phyloP scores from a whole-genome alignment of 1,284 basidiomycete genomes.

The Puccinia triticina region DNA sequence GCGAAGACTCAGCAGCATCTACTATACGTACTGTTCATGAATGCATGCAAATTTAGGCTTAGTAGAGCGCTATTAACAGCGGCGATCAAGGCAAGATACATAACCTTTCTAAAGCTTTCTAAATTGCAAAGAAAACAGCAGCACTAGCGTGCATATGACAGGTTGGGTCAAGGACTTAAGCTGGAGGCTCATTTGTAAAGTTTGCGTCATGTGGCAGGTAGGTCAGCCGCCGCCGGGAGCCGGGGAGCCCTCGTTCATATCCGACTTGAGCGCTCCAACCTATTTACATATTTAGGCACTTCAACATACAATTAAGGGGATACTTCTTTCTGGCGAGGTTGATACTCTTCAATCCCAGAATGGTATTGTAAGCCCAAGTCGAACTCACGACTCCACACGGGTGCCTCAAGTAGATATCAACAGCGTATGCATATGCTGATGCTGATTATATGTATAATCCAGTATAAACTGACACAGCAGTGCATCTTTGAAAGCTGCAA shows the following conservation, averaged over 20 bases:
- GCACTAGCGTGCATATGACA: neutral
- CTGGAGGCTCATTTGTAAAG: too few relatives aligned
- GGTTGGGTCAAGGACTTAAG: neutral
- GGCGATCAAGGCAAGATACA: neutral
- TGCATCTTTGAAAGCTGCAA: neutral
- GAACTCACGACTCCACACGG: neutral
- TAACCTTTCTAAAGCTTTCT: neutral
- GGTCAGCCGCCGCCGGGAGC: too few relatives aligned
- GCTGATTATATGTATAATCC: neutral
- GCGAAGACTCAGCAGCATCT: constrained; percentile 3
- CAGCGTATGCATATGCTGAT: neutral
- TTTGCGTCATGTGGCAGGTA: too few relatives aligned
- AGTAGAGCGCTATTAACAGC: neutral
- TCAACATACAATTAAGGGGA: neutral
- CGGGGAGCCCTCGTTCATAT: too few relatives aligned
- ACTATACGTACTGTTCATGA: neutral
- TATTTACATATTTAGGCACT: too few relatives aligned
- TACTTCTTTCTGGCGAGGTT: neutral
- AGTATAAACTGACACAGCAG: constrained; percentile 14
- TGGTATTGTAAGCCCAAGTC: neutral
- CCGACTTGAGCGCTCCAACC: neutral
- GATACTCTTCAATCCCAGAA: neutral
- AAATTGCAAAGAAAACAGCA: neutral
- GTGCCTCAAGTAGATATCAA: neutral
- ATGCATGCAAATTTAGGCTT: neutral